Percentiles rank a stretch among this genome's conserved stretches.
These are phyloP conservation scores for Colletotrichum cuscutae DNA, from an alignment of 2,329 filamentous ascomycete genomes.

Conservation along the genomic window DNA sequence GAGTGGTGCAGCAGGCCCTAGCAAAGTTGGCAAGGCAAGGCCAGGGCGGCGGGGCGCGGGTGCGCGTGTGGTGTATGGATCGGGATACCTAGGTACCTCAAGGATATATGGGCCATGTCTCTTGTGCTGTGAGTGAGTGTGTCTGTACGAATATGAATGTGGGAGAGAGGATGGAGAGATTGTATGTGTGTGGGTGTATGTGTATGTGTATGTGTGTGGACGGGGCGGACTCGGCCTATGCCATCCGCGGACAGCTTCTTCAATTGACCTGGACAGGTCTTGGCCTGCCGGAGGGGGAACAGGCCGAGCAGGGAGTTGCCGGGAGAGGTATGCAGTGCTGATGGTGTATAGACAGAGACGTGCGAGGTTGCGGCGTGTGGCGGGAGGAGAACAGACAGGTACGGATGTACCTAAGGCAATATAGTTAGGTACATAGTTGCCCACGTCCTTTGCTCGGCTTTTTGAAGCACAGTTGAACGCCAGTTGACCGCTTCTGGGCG, in stretches of 20 bases:
- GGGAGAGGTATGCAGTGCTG: not conserved
- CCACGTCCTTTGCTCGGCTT: not conserved
- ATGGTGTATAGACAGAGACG: not conserved
- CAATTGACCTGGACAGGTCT: constrained; percentile 6
- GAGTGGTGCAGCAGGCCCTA: not conserved
- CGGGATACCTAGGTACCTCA: not conserved
- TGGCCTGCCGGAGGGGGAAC: constrained; percentile 20
- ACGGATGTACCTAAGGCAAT: not conserved
- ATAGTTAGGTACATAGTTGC: too few relatives aligned
- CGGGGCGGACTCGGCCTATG: constrained; percentile 25
- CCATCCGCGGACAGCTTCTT: not conserved
- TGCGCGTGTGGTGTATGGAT: constrained; percentile 10
- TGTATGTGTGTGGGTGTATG: not conserved
- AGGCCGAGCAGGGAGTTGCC: not conserved
- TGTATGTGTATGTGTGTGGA: not conserved
- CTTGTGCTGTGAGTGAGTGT: constrained; percentile 16
- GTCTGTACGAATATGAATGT: constrained; percentile 7
- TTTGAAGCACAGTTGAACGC: not conserved
- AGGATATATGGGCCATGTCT: not conserved
- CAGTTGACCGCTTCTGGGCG: not conserved
- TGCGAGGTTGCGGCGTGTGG: too few relatives aligned
- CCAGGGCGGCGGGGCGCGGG: constrained; percentile 14
- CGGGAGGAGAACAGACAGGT: not conserved
- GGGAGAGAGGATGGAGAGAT: not conserved
- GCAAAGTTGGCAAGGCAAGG: constrained; percentile 8